A percentile compares a stretch with the other conserved stretches of the same genome.
Evolutionary conservation across 345 rosid genomes (phyloP).

Genomic region (Moricandia moricandioides): DNA sequence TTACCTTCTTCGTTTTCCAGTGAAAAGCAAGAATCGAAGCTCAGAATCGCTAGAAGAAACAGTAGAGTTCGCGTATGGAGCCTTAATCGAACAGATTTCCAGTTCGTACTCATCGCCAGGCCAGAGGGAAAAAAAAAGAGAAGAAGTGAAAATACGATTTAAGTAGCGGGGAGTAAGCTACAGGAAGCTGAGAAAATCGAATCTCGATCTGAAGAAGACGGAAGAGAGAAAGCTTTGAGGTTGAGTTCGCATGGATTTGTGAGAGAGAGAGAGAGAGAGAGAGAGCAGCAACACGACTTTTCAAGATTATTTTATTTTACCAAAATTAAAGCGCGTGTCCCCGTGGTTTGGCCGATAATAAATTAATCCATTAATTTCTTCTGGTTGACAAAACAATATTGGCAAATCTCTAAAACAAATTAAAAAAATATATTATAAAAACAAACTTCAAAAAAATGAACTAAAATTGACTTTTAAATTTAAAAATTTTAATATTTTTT

Average conservation of each 20-base stretch:
- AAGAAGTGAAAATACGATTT: neutral
- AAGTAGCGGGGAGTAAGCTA: neutral
- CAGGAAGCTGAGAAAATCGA: conserved; percentile 3
- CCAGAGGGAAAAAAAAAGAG: neutral
- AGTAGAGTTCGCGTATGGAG: neutral
- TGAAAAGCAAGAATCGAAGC: conserved; percentile 31
- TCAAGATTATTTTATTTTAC: neutral
- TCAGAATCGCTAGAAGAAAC: conserved; percentile 26
- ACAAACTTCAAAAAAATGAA: neutral
- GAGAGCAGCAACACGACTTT: conserved; percentile 29
- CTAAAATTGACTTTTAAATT: too few relatives aligned
- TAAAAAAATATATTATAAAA: neutral
- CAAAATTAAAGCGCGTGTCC: conserved; percentile 31
- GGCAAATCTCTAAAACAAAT: too few relatives aligned
- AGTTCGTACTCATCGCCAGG: conserved; percentile 16
- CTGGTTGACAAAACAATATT: neutral
- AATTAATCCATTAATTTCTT: conserved; percentile 6
- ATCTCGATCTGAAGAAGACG: conserved; percentile 24
- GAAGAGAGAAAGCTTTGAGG: conserved; percentile 4
- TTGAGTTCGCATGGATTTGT: conserved; percentile 35
- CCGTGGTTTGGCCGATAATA: conserved; percentile 30
- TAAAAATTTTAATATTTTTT: too few relatives aligned
- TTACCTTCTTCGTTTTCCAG: conserved; percentile 24
- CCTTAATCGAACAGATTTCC: conserved; percentile 32
- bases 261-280: conserved; percentile 5